Conservation (phyloP, 805 yeast species). For the Cyberlindnera mrakii region DNA sequence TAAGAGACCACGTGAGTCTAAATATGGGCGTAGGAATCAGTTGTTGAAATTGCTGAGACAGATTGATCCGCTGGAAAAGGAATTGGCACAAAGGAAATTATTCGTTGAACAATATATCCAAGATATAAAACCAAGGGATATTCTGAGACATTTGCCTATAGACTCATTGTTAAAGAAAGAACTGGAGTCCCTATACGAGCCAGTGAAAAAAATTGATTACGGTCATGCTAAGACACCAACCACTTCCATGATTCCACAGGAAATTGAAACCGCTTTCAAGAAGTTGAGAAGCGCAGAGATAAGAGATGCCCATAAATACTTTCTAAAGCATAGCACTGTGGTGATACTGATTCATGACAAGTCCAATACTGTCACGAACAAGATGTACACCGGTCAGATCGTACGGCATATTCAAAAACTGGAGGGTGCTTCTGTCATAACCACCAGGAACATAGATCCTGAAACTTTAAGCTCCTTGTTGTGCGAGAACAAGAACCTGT, state of each 20-base stretch:
- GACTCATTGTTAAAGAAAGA: slow-evolving; percentile 11
- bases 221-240: not conserved
- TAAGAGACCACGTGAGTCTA: no score
- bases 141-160: slow-evolving; percentile 4
- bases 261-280: slow-evolving; percentile 4
- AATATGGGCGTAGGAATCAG: no score
- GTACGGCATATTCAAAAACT: slow-evolving; percentile 2
- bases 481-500: slow-evolving; percentile 3
- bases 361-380: slow-evolving; percentile 8
- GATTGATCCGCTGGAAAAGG: slow-evolving; percentile 10
- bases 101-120: slow-evolving; percentile 13
- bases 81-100: slow-evolving; percentile 9
- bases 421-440: not conserved
- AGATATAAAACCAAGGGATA: not conserved
- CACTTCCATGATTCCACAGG: slow-evolving; percentile 3
- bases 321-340: slow-evolving; percentile 2
- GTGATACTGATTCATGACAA: slow-evolving; percentile 8
- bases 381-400: slow-evolving; percentile 4
- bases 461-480: slow-evolving; percentile 1
- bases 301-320: slow-evolving; percentile 2
- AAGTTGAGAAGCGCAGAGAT: slow-evolving; percentile 5
- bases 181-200: slow-evolving; percentile 6
- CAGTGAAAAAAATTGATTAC: slow-evolving; percentile 3
- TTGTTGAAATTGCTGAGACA: not conserved
- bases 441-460: slow-evolving; percentile 6